phyloP scores from a whole-genome alignment of 75 land plant species.

The Pinus albicaulis region DNA sequence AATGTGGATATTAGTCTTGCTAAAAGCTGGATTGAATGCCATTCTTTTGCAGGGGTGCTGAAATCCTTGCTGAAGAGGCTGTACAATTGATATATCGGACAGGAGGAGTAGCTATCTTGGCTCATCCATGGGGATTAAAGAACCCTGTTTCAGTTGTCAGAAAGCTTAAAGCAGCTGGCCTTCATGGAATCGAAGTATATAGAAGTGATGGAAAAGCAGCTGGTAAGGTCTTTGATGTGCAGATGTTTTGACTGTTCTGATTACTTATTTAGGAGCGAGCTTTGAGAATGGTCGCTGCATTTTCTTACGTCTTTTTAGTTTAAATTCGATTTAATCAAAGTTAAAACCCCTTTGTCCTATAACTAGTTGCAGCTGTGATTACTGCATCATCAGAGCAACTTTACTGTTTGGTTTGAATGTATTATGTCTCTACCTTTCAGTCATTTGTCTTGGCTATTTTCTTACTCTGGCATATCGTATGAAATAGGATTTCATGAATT shows the following conservation, averaged over 20 bases:
- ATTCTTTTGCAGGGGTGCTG: constrained; percentile 67
- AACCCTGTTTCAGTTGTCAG: constrained; percentile 61
- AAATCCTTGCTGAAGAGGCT: constrained; percentile 74
- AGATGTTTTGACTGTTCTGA: not conserved
- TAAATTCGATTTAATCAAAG: not conserved
- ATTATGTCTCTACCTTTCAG: not conserved
- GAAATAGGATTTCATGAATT: constrained; percentile 61
- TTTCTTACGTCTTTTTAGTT: not conserved
- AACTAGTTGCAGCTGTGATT: no score
- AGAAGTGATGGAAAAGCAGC: constrained; percentile 73
- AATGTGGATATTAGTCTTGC: constrained; percentile 1
- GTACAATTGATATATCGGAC: constrained; percentile 60
- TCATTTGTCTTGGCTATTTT: constrained; percentile 1
- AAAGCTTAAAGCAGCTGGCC: constrained; percentile 75
- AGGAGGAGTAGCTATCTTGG: constrained; percentile 71
- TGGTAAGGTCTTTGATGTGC: constrained; percentile 33
- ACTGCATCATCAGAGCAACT: no score
- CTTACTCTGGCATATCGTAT: constrained; percentile 2
- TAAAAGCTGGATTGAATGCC: constrained; percentile 5
- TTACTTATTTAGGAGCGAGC: not conserved
- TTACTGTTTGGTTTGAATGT: no score
- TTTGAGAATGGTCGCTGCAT: not conserved
- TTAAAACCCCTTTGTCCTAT: no score
- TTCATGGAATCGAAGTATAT: constrained; percentile 93
- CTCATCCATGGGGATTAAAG: constrained; percentile 98